Conservation (phyloP, 2,329 filamentous ascomycete genomes). For the Botrytis fragariae region DNA sequence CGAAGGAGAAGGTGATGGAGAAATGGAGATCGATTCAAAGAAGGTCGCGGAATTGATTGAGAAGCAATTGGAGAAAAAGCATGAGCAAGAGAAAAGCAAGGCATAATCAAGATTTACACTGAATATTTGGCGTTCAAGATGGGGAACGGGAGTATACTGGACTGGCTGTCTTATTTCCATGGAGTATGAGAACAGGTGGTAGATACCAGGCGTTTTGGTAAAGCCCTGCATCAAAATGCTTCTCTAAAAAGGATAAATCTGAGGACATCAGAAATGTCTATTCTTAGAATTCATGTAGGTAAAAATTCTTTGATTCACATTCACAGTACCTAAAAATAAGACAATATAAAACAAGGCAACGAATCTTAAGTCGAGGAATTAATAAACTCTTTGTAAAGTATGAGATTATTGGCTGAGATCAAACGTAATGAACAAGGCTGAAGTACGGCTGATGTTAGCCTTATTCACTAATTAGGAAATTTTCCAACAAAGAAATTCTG, state of each 20-base stretch:
- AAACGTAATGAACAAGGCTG: background rate
- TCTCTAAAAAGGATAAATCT: background rate
- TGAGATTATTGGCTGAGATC: background rate
- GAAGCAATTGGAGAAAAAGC: constrained; percentile 24
- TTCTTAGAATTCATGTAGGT: background rate
- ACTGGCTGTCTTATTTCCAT: background rate
- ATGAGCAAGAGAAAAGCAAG: constrained; percentile 10
- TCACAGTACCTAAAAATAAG: background rate
- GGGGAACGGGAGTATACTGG: background rate
- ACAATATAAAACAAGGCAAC: background rate
- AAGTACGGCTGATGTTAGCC: constrained; percentile 2
- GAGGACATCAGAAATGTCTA: background rate
- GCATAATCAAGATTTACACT: background rate
- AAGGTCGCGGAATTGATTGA: constrained; percentile 35
- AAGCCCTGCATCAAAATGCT: background rate
- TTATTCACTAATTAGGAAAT: background rate
- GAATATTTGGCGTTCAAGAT: background rate
- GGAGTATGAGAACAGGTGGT: constrained; percentile 2
- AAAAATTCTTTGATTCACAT: background rate
- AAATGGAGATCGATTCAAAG: constrained; percentile 42
- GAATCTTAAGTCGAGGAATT: background rate
- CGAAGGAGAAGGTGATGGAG: constrained; percentile 43
- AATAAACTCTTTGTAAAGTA: background rate
- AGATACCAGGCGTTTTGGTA: constrained; percentile 20
- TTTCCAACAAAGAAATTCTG: constrained; percentile 5